Conservation (phyloP, 768 basidiomycete species). For the Paxillus ammoniavirescens region DNA sequence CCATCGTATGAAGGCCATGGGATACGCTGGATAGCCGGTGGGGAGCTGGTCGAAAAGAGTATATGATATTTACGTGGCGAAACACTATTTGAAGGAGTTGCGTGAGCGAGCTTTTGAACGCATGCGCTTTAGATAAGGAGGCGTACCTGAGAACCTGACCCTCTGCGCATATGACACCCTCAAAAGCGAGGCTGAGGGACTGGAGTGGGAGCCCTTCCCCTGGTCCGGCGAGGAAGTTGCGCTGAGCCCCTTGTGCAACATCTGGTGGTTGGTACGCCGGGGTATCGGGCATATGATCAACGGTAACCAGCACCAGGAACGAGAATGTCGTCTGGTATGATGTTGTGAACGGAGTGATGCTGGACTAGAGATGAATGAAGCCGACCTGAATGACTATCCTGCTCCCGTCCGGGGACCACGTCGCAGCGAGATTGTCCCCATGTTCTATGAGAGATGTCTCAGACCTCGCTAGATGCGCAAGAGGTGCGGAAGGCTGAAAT, state of each 20-base stretch:
- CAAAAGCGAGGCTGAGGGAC: slow-evolving; percentile 66
- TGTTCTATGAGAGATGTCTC: slow-evolving; percentile 76
- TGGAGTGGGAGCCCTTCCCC: slow-evolving; percentile 77
- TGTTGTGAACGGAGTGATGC: slow-evolving; percentile 1
- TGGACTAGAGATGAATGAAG: slow-evolving; percentile 2
- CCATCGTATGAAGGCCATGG: slow-evolving; percentile 70
- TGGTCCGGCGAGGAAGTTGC: slow-evolving; percentile 73
- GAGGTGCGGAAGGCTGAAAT: slow-evolving; percentile 62
- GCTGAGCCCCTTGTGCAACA: slow-evolving; percentile 46
- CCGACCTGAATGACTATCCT: slow-evolving; percentile 79
- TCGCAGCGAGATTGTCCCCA: slow-evolving; percentile 71
- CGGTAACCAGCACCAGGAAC: slow-evolving; percentile 71
- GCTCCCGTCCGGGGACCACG: slow-evolving; percentile 83
- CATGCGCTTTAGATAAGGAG: slow-evolving; percentile 2
- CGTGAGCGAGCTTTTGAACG: slow-evolving; percentile 1
- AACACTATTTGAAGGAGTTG: slow-evolving; percentile 44
- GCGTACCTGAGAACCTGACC: slow-evolving; percentile 67
- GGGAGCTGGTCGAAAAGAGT: slow-evolving; percentile 70
- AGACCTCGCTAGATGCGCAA: slow-evolving; percentile 76
- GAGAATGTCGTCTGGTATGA: slow-evolving; percentile 69
- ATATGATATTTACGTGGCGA: slow-evolving; percentile 72
- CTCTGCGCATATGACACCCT: slow-evolving; percentile 80
- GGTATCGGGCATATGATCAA: slow-evolving; percentile 56
- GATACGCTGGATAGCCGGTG: slow-evolving; percentile 78
- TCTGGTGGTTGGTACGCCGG: slow-evolving; percentile 56